Evolutionary conservation across 2,329 filamentous ascomycete species (phyloP).

Genomic region (Epichloe brachyelytri): DNA sequence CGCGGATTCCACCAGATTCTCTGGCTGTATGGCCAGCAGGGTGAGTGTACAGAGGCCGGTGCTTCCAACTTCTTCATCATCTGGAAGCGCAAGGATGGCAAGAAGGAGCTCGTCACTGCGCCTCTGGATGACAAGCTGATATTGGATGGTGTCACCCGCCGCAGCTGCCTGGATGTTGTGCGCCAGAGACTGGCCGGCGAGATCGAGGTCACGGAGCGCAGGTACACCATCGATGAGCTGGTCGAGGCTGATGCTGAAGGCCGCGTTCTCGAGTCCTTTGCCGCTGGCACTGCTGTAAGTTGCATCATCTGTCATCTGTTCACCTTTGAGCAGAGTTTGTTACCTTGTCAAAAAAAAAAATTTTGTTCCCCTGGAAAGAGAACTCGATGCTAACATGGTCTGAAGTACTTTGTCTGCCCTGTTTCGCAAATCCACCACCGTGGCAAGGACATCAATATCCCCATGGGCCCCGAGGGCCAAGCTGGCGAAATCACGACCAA

Average conservation of each 20-base stretch:
- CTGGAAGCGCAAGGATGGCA: constrained; percentile 43
- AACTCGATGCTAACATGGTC: neutral
- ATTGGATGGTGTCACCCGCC: constrained; percentile 75
- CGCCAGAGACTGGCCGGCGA: constrained; percentile 45
- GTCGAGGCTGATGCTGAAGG: constrained; percentile 60
- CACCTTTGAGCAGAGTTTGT: neutral
- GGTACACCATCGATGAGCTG: constrained; percentile 71
- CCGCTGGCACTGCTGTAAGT: constrained; percentile 72
- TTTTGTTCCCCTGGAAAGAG: neutral
- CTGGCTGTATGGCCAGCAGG: constrained; percentile 76
- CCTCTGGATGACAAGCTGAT: constrained; percentile 74
- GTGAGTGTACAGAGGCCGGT: constrained; percentile 77
- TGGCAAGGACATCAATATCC: constrained; percentile 48
- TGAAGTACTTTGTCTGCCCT: constrained; percentile 56
- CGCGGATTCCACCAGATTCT: constrained; percentile 79
- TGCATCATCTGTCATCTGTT: neutral
- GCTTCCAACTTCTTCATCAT: constrained; percentile 87
- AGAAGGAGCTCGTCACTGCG: constrained; percentile 63
- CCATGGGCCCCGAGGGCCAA: constrained; percentile 39
- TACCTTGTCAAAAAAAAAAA: constrained; percentile 8
- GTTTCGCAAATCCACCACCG: constrained; percentile 57
- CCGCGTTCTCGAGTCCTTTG: constrained; percentile 71
- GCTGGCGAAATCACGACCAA: constrained; percentile 42
- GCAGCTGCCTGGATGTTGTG: constrained; percentile 64
- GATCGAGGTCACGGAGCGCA: constrained; percentile 64